These are phyloP conservation scores for Pythium monospermum DNA, from an alignment of 352 stramenopile species.

Conservation along the genomic window DNA sequence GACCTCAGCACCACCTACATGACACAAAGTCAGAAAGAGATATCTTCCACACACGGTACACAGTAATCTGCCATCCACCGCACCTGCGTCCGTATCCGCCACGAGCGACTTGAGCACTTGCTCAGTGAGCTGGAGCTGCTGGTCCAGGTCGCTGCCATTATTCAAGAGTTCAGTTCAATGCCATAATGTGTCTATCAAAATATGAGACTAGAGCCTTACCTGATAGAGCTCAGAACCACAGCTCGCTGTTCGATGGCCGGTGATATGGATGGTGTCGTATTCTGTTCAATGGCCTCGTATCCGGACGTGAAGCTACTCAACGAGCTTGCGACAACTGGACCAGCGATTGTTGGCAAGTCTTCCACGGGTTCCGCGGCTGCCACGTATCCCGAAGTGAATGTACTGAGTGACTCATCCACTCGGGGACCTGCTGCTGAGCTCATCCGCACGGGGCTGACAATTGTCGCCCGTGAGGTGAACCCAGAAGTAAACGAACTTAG, in stretches of 20 bases:
- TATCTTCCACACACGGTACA: too few relatives aligned
- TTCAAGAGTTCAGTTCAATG: too few relatives aligned
- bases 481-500: constrained; percentile 15
- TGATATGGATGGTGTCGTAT: background rate
- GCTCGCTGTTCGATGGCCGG: background rate
- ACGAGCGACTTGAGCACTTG: constrained; percentile 18
- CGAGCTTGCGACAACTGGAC: background rate
- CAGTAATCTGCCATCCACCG: too few relatives aligned
- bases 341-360: too few relatives aligned
- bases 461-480: constrained; percentile 7
- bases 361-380: background rate
- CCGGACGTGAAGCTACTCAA: background rate
- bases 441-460: constrained; percentile 2
- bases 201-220: constrained; percentile 12
- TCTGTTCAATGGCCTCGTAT: background rate
- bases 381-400: constrained; percentile 22
- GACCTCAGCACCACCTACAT: constrained; percentile 24
- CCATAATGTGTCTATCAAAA: too few relatives aligned
- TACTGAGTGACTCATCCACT: constrained; percentile 25
- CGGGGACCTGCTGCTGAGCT: background rate
- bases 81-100: constrained; percentile 9
- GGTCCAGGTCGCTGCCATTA: constrained; percentile 27
- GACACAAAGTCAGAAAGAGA: background rate
- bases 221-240: constrained; percentile 20
- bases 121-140: constrained; percentile 19